Base-by-base conservation (phyloP, 2,329 filamentous ascomycete genomes). In the Alternaria ventricosa region DNA sequence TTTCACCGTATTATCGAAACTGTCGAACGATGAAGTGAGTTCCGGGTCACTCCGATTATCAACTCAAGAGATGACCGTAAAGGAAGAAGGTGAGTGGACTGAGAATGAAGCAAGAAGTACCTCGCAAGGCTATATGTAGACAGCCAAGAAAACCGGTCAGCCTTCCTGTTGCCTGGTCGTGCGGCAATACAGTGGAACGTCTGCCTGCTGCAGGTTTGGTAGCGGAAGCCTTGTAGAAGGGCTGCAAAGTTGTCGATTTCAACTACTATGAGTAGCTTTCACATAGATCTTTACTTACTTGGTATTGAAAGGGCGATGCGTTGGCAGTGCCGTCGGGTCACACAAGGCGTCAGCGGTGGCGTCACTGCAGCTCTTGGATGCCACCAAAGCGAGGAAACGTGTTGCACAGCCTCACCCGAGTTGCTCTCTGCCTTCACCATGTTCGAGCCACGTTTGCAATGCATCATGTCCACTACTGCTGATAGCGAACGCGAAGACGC, bases 131-230 rank as follows among this genome's bases (percentile, higher is more conserved):
- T 45, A 51, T 44, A 50, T 43, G 20, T 58, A 59, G 43, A 13
- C 36, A 23, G 33, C 27, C 49, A 53, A 53, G 28, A 36, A n/a
- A 28, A 59, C 50, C 49, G 56, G 57, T 58, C 53, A 63, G 56
- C 30, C 56, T 59, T 57, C 33, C 55, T 65, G 65, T 51, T 65
- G 63, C 65, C 62, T 67, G 44, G 45, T 18, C 20, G 15, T 28
- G 33, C 36, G 15, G 22, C 44, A 7, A n/a, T 30, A 13, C 8
- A 3, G 23, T 46, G 50, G 41, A 51, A 44, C 28, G 53, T 57
- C 59, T 65, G 49, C 49, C 60, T 62, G 46, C 36, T 13, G 30
- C 23, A 25, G n/a, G 27, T 53, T n/a, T 46, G 53, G 36, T 30
- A 46, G 45, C 30, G 18, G 18, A 7, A 11, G 43, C 18, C 50